Percentiles rank a stretch among this genome's conserved stretches.
Conservation (phyloP, 805 yeast genomes). For the Ogataea henricii region DNA sequence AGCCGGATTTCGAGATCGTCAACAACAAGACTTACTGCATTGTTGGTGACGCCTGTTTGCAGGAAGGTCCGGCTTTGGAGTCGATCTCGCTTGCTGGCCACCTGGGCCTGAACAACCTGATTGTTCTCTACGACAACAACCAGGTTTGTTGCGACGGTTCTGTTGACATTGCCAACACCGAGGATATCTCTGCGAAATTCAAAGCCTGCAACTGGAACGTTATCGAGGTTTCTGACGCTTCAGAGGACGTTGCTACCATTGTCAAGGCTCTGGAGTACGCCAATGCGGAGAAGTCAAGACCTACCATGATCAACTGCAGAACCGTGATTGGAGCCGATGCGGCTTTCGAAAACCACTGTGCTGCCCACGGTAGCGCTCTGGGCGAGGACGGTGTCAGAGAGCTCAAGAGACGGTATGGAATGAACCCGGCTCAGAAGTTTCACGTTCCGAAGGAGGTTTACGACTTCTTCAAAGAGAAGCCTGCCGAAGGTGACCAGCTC, state of each 20-base stretch:
- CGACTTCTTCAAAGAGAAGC: slow-evolving; percentile 62
- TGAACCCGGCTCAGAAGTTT: slow-evolving; percentile 82
- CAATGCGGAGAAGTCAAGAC: slow-evolving; percentile 40
- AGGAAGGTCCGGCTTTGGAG: slow-evolving; percentile 97
- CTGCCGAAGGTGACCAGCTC: slow-evolving; percentile 60
- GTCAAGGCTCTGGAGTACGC: slow-evolving; percentile 55
- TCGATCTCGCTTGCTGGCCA: slow-evolving; percentile 96
- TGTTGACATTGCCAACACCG: slow-evolving; percentile 89
- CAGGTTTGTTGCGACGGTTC: slow-evolving; percentile 95
- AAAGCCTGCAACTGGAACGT: slow-evolving; percentile 95
- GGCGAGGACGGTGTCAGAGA: slow-evolving; percentile 90
- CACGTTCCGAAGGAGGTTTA: slow-evolving; percentile 81
- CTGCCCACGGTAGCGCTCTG: slow-evolving; percentile 95
- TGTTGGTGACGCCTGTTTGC: slow-evolving; percentile 96
- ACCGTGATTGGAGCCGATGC: slow-evolving; percentile 97
- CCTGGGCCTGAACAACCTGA: slow-evolving; percentile 85
- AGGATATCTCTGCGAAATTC: slow-evolving; percentile 83
- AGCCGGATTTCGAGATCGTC: slow-evolving; percentile 72
- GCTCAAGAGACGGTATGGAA: slow-evolving; percentile 80
- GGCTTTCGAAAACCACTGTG: slow-evolving; percentile 76
- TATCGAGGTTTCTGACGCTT: slow-evolving; percentile 66
- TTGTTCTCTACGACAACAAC: slow-evolving; percentile 95
- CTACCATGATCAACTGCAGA: slow-evolving; percentile 83
- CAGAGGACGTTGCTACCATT: slow-evolving; percentile 77
- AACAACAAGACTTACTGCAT: slow-evolving; percentile 77